phyloP scores from a whole-genome alignment of 2,329 filamentous ascomycete species.

The Aureobasidium pullulans region DNA sequence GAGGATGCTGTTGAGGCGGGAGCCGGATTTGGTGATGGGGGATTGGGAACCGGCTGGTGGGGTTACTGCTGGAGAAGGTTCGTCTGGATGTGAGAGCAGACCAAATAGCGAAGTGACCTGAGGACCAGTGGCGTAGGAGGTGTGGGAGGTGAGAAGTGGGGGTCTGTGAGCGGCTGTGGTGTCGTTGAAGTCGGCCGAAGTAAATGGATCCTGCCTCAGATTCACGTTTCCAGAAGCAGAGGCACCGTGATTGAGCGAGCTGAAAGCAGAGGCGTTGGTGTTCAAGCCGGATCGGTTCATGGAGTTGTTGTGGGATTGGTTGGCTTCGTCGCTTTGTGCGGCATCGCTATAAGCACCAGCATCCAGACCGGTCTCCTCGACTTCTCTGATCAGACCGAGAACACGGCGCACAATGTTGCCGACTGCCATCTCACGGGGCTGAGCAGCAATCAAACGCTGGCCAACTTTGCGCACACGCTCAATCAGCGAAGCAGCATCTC shows the following conservation, averaged over 20 bases:
- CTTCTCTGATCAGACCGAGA: constrained; percentile 82
- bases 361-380: constrained; percentile 73
- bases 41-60: constrained; percentile 38
- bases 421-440: constrained; percentile 84
- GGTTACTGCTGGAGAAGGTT: constrained; percentile 38
- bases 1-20: neutral
- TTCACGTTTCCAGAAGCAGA: constrained; percentile 21
- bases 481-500: constrained; percentile 70
- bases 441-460: constrained; percentile 68
- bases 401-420: constrained; percentile 91
- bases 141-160: constrained; percentile 54
- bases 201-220: constrained; percentile 1
- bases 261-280: constrained; percentile 40
- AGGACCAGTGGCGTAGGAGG: constrained; percentile 54
- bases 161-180: constrained; percentile 38
- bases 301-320: constrained; percentile 27
- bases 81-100: constrained; percentile 63
- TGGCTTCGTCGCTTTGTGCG: constrained; percentile 27
- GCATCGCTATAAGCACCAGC: constrained; percentile 58
- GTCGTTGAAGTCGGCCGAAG: constrained; percentile 1
- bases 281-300: constrained; percentile 30
- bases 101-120: constrained; percentile 74
- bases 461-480: constrained; percentile 74
- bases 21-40: constrained; percentile 20
- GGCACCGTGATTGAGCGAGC: constrained; percentile 38